Percentiles rank a stretch among this genome's conserved stretches.
Conservation (phyloP, 257 asterid species). For the Nicotiana undulata region DNA sequence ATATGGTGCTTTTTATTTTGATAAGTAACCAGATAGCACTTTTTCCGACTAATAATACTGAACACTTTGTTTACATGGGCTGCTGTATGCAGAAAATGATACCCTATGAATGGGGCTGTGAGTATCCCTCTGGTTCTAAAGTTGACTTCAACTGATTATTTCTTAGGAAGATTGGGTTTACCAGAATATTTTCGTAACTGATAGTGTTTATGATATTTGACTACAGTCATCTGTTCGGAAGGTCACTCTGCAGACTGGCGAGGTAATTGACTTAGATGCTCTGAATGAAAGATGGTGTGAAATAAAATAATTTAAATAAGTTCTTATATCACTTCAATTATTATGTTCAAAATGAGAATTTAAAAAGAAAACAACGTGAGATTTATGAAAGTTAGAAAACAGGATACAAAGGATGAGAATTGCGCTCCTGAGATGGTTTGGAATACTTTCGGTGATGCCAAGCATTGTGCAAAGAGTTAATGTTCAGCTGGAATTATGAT, state of each 20-base stretch:
- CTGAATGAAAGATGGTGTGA: not conserved
- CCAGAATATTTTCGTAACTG: slow-evolving; percentile 1
- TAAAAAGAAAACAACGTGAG: not conserved
- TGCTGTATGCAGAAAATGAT: slow-evolving; percentile 76
- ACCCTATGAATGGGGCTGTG: slow-evolving; percentile 64
- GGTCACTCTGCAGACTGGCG: slow-evolving; percentile 73
- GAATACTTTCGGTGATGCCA: not conserved
- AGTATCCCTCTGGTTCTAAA: slow-evolving; percentile 22
- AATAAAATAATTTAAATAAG: not conserved
- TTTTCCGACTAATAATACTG: not conserved
- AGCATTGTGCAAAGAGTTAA: not conserved
- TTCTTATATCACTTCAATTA: not conserved
- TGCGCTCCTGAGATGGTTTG: not conserved
- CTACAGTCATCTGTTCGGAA: slow-evolving; percentile 91
- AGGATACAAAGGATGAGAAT: not conserved
- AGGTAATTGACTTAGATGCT: slow-evolving; percentile 36
- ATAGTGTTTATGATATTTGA: slow-evolving; percentile 14
- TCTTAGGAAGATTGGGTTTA: not conserved
- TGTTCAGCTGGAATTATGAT: not conserved
- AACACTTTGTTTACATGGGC: slow-evolving; percentile 47
- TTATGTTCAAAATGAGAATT: not conserved
- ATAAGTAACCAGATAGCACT: not conserved
- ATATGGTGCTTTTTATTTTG: not conserved
- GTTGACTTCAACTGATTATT: not conserved
- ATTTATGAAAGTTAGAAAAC: not conserved